Percentiles rank a stretch among this genome's conserved stretches.
These are phyloP conservation scores for Psophocarpus tetragonolobus DNA, from an alignment of 306 rosid species.

Conservation along the genomic window DNA sequence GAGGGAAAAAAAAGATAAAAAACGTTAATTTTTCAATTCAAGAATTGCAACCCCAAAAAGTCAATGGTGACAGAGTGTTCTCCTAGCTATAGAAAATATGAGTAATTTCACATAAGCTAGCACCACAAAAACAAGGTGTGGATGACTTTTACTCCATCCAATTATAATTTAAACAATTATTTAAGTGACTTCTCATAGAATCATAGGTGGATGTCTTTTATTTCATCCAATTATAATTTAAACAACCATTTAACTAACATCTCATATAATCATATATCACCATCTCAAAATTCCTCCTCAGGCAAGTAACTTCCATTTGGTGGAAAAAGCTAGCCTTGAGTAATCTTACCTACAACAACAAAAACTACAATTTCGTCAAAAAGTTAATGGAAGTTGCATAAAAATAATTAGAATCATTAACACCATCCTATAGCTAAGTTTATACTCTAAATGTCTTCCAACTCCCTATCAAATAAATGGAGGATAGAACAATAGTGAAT, in stretches of 20 bases:
- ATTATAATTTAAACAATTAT: too few species aligned
- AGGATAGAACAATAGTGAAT: neutral
- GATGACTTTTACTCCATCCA: too few species aligned
- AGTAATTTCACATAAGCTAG: too few species aligned
- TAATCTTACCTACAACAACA: conserved; percentile 53
- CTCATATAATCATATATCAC: conserved; percentile 54
- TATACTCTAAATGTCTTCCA: neutral
- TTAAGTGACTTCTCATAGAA: too few species aligned
- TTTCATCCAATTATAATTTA: too few species aligned
- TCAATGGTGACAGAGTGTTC: too few species aligned
- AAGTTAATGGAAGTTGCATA: neutral
- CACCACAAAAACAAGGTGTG: too few species aligned
- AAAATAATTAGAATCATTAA: neutral
- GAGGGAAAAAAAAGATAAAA: too few species aligned
- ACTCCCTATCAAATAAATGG: neutral
- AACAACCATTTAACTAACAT: neutral
- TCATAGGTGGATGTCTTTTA: too few species aligned
- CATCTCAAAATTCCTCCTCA: conserved; percentile 63
- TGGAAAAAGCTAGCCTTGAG: conserved; percentile 38
- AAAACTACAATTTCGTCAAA: neutral
- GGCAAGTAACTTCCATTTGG: conserved; percentile 41
- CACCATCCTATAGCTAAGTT: neutral
- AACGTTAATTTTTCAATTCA: too few species aligned
- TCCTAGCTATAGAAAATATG: too few species aligned
- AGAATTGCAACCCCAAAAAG: too few species aligned